Evolutionary conservation across 2,329 filamentous ascomycete species (phyloP), one percentile per base, ranked within the genome.

Genomic region (Trichoderma sp.): DNA sequence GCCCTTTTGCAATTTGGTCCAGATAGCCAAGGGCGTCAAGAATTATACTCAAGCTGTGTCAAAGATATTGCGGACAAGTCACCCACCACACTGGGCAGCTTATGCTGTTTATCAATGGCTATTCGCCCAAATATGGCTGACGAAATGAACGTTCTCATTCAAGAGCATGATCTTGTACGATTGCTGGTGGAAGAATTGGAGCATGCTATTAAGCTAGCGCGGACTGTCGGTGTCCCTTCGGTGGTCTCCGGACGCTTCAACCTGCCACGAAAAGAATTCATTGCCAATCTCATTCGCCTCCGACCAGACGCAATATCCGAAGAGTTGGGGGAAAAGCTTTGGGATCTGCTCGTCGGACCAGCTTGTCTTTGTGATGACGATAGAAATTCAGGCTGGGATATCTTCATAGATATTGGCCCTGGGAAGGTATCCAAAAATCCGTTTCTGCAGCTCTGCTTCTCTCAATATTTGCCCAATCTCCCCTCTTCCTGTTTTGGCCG

Each of bases 261-360:
- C 78, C 82, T 80, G 78, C 90, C 86, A 75, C 91, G 87, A 75
- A 90, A 88, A 77, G 91, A 89, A 71, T 88, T 91, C 62, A 88
- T 91, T 71, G 85, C 83, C 72, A 85, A 84, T 60, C 87, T 95
- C 50, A 89, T 96, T 41, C 84, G 85, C 41, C 85, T 91, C 69
- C 89, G 90, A n/a, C 88, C 93, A 1, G 85, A 88, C 9, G 89
- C 90, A 0, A 89, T 97, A 64, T 88, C 90, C 0, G 80, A 86
- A 3, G 89, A 92, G 1, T 86, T 94, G 4, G 91, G 92, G 18
- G 85, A 87, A 59, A 86, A 86, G 14, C 87, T 97, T 2, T 97
- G 94, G 94, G 87, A 92, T 75, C 86, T 92, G 53, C 86, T 97
- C 31, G 91, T 97, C 65, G 93, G 94, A 14, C 86, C 88, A 5